Evolutionary conservation across 306 rosid genomes (phyloP).

Genomic region (Canavalia gladiata): DNA sequence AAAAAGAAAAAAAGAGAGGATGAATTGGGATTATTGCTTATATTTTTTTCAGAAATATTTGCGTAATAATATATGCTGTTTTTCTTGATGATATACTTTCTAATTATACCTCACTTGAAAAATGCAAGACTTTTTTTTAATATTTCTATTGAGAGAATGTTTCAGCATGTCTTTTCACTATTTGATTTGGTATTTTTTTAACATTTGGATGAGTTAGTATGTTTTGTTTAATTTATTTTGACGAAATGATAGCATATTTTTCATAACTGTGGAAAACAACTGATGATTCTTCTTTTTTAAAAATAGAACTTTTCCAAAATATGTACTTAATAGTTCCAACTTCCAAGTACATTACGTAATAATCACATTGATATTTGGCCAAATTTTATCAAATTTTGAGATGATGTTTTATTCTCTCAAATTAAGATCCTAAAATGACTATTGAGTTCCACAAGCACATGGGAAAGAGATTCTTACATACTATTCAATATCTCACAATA

Average conservation of each 20-base stretch:
- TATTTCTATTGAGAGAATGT: background rate
- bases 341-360: background rate
- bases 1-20: background rate
- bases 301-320: too few relatives aligned
- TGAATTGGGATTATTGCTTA: background rate
- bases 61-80: background rate
- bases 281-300: too few relatives aligned
- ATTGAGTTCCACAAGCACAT: slow-evolving; percentile 4
- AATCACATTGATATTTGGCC: background rate
- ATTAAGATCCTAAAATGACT: slow-evolving; percentile 23
- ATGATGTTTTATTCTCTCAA: background rate
- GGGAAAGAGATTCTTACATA: slow-evolving; percentile 6
- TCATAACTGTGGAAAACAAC: background rate
- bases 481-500: slow-evolving; percentile 1
- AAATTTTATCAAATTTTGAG: background rate
- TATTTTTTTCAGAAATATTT: background rate
- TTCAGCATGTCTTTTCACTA: too few relatives aligned
- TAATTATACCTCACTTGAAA: slow-evolving; percentile 11
- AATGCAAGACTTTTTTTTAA: background rate
- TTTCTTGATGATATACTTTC: background rate
- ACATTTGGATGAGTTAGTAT: background rate
- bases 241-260: background rate
- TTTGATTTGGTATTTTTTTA: background rate
- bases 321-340: too few relatives aligned
- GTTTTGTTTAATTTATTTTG: too few relatives aligned